Conservation (phyloP, 352 stramenopile genomes). For the Globisporangium takayamanum region DNA sequence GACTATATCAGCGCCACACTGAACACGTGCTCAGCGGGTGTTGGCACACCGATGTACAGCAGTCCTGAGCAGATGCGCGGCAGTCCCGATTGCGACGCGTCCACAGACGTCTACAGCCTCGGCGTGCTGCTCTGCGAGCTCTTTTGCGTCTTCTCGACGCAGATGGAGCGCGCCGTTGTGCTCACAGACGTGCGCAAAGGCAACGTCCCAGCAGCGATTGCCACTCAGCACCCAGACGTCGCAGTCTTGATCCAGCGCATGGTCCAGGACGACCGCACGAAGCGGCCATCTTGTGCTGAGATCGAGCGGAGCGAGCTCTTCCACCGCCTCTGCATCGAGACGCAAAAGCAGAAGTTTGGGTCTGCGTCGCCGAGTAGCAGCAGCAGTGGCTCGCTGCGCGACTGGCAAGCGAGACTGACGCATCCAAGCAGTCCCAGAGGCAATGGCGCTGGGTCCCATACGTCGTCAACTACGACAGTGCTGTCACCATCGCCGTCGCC, state of each 20-base stretch:
- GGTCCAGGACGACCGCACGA: slow-evolving; percentile 30
- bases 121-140: slow-evolving; percentile 69
- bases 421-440: neutral
- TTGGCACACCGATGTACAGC: slow-evolving; percentile 69
- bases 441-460: neutral
- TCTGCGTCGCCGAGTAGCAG: neutral
- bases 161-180: slow-evolving; percentile 71
- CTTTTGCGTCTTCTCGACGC: slow-evolving; percentile 66
- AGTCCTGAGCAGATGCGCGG: slow-evolving; percentile 63
- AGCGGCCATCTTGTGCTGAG: slow-evolving; percentile 38
- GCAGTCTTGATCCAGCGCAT: slow-evolving; percentile 42
- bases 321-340: neutral
- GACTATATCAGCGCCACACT: slow-evolving; percentile 5
- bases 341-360: slow-evolving; percentile 3
- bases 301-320: slow-evolving; percentile 30
- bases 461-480: neutral
- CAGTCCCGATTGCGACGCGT: slow-evolving; percentile 28
- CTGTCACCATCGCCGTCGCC: neutral
- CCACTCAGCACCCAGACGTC: slow-evolving; percentile 32
- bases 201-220: slow-evolving; percentile 26
- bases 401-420: slow-evolving; percentile 3
- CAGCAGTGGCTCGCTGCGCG: neutral
- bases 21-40: slow-evolving; percentile 53
- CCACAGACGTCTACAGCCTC: slow-evolving; percentile 71
- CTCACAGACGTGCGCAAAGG: slow-evolving; percentile 42